Evolutionary conservation across 2,329 filamentous ascomycete genomes (phyloP), one percentile per base, ranked within the genome.

Genomic region (Alternaria brassicicola): DNA sequence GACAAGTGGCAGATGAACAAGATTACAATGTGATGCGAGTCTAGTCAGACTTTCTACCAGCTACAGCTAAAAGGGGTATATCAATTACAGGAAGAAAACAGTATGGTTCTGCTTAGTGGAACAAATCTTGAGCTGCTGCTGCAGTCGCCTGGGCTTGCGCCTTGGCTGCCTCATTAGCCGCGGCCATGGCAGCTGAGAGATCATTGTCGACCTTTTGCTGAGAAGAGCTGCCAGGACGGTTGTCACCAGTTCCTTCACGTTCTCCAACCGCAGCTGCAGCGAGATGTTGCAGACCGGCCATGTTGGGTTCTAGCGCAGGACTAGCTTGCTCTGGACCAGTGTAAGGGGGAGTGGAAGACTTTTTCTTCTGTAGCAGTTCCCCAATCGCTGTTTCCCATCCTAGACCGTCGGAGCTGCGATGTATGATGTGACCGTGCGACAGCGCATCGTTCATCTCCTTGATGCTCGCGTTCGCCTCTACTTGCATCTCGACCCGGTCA

Each of bases 211-310:
- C 59, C 23, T 68, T 68, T 2, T 61, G 55, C n/a, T 64, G 57
- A 0, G 64, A 56, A 25, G 67, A 45, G 13, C 53, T 66, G 2
- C 60, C 68, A 21, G 56, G 56, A 13, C 56, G 56, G 4, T 55
- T 52, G 9, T 59, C 56, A 6, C 45, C 56, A 7, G 52, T 50
- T 35, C 71, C 67, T 50, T 74, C 74, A 15, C 75, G 72, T 55
- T 76, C 75, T 15, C 74, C 74, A 0, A 78, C 76, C 5, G 76
- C 76, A 9, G 76, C 75, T 4, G 74, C 76, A 19, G 76, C 75
- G 3, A 78, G 73, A 51, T 78, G 75, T 48, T 78, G 74, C 0
- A 78, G 67, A 13, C 75, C 74, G 17, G 69, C 74, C 72, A 78
- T 76, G 52, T 77, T 77, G 10, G 73, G 74, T 51, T 76, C 68